These are phyloP conservation scores for Annulohypoxylon bovei DNA, from an alignment of 495 filamentous ascomycete species.

Conservation along the genomic window DNA sequence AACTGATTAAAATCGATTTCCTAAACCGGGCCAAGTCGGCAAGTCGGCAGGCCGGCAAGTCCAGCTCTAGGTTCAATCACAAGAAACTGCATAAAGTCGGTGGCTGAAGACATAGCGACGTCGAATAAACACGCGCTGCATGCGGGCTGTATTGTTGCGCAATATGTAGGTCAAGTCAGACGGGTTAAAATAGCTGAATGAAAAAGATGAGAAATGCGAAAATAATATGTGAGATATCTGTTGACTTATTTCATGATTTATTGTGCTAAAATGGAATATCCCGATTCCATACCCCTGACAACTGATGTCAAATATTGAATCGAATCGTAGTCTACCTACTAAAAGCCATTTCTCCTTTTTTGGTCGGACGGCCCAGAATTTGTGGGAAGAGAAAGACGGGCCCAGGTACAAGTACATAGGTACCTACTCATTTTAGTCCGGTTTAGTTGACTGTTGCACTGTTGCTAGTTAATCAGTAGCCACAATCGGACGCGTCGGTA, in stretches of 20 bases:
- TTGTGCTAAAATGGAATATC: constrained; percentile 3
- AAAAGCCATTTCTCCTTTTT: background rate
- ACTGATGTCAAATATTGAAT: constrained; percentile 15
- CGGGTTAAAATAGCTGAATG: background rate
- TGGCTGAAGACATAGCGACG: background rate
- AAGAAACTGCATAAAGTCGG: background rate
- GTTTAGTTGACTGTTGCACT: background rate
- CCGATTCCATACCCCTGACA: background rate
- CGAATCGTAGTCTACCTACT: constrained; percentile 11
- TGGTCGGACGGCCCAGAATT: background rate
- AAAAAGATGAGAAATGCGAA: background rate
- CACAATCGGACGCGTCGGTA: background rate
- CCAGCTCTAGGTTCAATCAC: background rate
- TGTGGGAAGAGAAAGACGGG: constrained; percentile 1
- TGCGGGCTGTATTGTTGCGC: background rate
- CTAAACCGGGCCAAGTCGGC: constrained; percentile 20
- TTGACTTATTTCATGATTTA: constrained; percentile 21
- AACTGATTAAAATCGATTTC: constrained; percentile 16
- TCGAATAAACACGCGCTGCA: background rate
- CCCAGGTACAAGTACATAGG: background rate
- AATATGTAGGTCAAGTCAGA: background rate
- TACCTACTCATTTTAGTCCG: background rate
- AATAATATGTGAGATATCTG: background rate
- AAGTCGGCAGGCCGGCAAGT: constrained; percentile 23
- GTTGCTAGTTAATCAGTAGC: background rate